Conservation (phyloP, 371 early-diverging fungal species). For the Nematocida minor region DNA sequence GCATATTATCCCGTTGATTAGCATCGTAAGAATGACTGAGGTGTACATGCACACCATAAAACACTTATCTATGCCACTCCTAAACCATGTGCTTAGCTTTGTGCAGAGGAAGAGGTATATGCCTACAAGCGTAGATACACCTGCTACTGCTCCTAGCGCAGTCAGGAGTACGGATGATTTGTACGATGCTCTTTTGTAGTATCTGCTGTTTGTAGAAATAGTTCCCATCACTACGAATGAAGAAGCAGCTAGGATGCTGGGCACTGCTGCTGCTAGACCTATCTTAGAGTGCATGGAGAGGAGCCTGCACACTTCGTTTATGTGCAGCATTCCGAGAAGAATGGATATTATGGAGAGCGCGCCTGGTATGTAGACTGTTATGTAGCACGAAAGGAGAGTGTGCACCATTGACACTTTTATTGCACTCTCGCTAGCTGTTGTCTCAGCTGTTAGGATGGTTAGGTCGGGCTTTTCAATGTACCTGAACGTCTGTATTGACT, state of each 20-base stretch:
- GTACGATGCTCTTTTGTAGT: background rate
- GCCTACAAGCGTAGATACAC: background rate
- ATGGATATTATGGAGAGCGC: background rate
- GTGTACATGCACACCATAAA: background rate
- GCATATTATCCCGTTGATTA: background rate
- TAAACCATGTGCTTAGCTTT: background rate
- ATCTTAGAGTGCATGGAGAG: background rate
- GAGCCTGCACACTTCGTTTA: background rate
- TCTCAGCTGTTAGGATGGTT: background rate
- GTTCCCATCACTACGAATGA: background rate
- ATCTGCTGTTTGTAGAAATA: background rate
- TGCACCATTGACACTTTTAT: background rate
- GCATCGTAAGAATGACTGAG: background rate
- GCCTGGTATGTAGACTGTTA: background rate
- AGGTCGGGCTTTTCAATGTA: background rate
- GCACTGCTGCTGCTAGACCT: background rate
- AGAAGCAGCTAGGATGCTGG: background rate
- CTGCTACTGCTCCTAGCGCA: background rate
- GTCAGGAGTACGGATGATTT: background rate
- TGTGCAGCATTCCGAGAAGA: background rate
- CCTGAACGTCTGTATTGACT: constrained; percentile 1
- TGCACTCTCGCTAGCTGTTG: background rate
- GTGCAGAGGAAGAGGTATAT: background rate
- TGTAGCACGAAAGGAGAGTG: background rate
- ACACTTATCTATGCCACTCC: background rate